Evolutionary conservation across 2,329 filamentous ascomycete species (phyloP).

Genomic region (Purpureocillium lavendulum): DNA sequence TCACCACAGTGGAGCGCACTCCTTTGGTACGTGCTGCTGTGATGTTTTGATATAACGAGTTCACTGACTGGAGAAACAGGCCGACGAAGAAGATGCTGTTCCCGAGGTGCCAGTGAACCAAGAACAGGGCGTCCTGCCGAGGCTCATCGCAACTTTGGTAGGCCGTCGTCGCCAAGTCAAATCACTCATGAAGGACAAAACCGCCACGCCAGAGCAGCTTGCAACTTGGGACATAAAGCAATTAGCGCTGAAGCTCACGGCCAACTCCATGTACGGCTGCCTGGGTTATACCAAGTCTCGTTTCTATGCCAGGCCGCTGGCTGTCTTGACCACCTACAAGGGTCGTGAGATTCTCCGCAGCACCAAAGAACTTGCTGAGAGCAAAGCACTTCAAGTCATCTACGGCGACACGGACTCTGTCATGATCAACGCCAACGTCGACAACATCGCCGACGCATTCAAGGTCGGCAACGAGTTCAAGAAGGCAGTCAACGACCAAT

Average conservation of each 20-base stretch:
- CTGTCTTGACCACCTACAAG: slow-evolving; percentile 93
- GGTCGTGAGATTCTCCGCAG: slow-evolving; percentile 94
- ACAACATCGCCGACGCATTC: slow-evolving; percentile 83
- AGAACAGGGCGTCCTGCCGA: slow-evolving; percentile 77
- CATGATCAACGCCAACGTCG: slow-evolving; percentile 99
- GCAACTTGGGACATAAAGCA: slow-evolving; percentile 98
- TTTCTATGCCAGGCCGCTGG: slow-evolving; percentile 91
- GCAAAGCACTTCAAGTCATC: slow-evolving; percentile 84
- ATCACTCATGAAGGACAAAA: slow-evolving; percentile 91
- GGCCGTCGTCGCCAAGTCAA: slow-evolving; percentile 86
- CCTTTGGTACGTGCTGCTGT: slow-evolving; percentile 42
- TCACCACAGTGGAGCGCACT: slow-evolving; percentile 85
- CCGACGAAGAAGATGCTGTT: slow-evolving; percentile 75
- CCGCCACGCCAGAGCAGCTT: slow-evolving; percentile 74
- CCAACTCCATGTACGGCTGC: slow-evolving; percentile 99
- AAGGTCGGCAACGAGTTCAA: slow-evolving; percentile 95
- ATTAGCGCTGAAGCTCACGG: slow-evolving; percentile 89
- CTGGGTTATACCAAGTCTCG: slow-evolving; percentile 93
- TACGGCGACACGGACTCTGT: slow-evolving; percentile 99
- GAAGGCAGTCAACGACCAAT: slow-evolving; percentile 85
- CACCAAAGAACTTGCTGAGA: slow-evolving; percentile 93
- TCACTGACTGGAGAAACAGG: slow-evolving; percentile 10
- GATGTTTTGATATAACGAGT: too few relatives aligned
- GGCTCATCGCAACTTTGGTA: slow-evolving; percentile 86
- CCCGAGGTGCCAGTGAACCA: slow-evolving; percentile 77